A percentile compares a stretch with the other conserved stretches of the same genome.
phyloP scores from a whole-genome alignment of 108 stramenopile species.

The Nitzschia putrida region DNA sequence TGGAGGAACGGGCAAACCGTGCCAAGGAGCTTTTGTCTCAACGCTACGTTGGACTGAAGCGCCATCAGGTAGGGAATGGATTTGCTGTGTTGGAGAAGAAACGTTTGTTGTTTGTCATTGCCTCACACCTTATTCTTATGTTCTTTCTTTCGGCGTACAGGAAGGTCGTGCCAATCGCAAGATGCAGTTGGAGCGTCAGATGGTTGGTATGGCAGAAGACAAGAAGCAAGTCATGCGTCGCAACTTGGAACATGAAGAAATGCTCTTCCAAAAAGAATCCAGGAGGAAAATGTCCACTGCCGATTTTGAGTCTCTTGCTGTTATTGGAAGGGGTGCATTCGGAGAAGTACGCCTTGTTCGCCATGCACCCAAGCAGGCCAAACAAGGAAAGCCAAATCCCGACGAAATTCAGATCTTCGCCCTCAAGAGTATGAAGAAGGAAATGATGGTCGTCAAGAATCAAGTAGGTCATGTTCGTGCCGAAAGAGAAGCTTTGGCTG shows the following conservation, averaged over 20 bases:
- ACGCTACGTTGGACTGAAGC: conserved; percentile 76
- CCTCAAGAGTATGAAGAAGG: conserved; percentile 99
- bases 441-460: conserved; percentile 99
- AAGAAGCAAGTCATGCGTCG: conserved; percentile 76
- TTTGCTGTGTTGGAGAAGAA: background rate
- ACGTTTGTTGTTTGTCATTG: background rate
- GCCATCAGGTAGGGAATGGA: conserved; percentile 61
- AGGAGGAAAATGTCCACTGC: conserved; percentile 72
- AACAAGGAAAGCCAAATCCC: conserved; percentile 29
- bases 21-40: conserved; percentile 83
- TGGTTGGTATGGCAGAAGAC: conserved; percentile 82
- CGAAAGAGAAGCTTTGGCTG: conserved; percentile 94
- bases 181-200: conserved; percentile 82
- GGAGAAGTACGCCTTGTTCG: conserved; percentile 96
- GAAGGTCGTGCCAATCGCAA: conserved; percentile 76
- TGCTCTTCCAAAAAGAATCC: conserved; percentile 74
- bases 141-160: conserved; percentile 31
- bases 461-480: conserved; percentile 98
- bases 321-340: conserved; percentile 96
- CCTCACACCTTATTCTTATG: background rate
- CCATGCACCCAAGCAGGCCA: conserved; percentile 43
- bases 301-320: conserved; percentile 91
- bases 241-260: conserved; percentile 81
- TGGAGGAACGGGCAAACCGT: conserved; percentile 86
- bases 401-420: conserved; percentile 86